Percentiles rank a stretch among this genome's conserved stretches.
Conservation (phyloP, 2,329 filamentous ascomycete species). For the Plenodomus tracheiphilus region DNA sequence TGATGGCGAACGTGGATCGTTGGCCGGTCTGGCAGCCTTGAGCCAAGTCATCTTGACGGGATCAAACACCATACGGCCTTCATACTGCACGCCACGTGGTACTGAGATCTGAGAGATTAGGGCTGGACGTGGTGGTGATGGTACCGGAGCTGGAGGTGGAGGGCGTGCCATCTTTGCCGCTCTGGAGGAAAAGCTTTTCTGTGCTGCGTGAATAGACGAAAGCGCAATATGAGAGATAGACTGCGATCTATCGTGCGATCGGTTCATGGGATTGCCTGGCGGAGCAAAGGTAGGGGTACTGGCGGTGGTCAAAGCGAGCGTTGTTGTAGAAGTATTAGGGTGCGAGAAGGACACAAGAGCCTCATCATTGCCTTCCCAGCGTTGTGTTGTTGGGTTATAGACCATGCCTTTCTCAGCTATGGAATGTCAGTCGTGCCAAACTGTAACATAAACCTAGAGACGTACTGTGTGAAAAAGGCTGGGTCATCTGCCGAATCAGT, state of each 20-base stretch:
- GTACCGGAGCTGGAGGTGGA: conserved; percentile 51
- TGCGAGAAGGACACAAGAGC: conserved; percentile 72
- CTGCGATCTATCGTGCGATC: conserved; percentile 41
- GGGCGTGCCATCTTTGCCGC: conserved; percentile 35
- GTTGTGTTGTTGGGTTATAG: conserved; percentile 83
- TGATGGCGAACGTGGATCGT: conserved; percentile 43
- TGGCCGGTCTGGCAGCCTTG: conserved; percentile 60
- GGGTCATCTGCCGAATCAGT: conserved; percentile 81
- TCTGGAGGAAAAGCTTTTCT: conserved; percentile 47
- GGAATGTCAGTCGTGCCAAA: conserved; percentile 19
- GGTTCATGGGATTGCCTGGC: conserved; percentile 29
- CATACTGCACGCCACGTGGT: conserved; percentile 83
- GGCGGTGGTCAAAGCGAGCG: conserved; percentile 44
- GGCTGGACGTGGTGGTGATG: conserved; percentile 64
- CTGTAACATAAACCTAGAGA: too few relatives aligned
- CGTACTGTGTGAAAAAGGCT: conserved; percentile 80
- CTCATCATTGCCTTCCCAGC: conserved; percentile 97
- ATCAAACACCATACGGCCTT: conserved; percentile 98
- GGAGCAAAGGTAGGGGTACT: conserved; percentile 47
- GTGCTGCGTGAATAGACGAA: conserved; percentile 35
- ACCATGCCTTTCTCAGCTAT: conserved; percentile 91
- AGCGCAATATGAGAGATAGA: conserved; percentile 49
- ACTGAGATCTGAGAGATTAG: conserved; percentile 88
- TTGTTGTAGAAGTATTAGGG: conserved; percentile 52
- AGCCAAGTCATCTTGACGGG: conserved; percentile 98